A percentile compares a stretch with the other conserved stretches of the same genome.
Evolutionary conservation across 2,329 filamentous ascomycete species (phyloP).

Genomic region (Fusarium sp.): DNA sequence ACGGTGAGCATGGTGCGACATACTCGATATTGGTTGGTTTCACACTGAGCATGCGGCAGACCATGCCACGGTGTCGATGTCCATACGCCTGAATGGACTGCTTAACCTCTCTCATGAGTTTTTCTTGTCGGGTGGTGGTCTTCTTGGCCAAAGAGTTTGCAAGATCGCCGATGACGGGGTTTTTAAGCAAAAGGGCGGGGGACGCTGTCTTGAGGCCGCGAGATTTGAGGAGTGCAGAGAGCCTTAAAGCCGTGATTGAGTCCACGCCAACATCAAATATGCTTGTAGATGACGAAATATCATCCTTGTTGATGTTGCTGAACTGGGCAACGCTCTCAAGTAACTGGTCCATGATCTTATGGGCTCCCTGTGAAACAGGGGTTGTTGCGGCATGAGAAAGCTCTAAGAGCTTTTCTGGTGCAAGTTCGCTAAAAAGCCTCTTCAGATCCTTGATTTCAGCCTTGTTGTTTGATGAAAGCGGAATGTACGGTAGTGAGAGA

Average conservation of each 20-base stretch:
- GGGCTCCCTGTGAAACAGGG: slow-evolving; percentile 48
- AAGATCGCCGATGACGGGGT: slow-evolving; percentile 64
- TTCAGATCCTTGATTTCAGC: slow-evolving; percentile 79
- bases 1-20: slow-evolving; percentile 83
- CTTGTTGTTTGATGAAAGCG: slow-evolving; percentile 91
- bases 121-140: slow-evolving; percentile 20
- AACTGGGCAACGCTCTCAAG: slow-evolving; percentile 67
- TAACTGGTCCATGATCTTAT: slow-evolving; percentile 61
- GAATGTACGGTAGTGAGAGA: slow-evolving; percentile 76
- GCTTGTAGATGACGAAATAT: slow-evolving; percentile 69
- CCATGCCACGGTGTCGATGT: slow-evolving; percentile 68
- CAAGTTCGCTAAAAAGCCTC: slow-evolving; percentile 72
- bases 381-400: slow-evolving; percentile 55
- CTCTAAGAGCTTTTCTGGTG: slow-evolving; percentile 70
- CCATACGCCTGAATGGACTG: slow-evolving; percentile 74
- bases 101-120: slow-evolving; percentile 60
- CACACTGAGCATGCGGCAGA: slow-evolving; percentile 66
- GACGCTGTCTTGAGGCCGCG: slow-evolving; percentile 71
- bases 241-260: slow-evolving; percentile 83
- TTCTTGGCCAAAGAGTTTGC: slow-evolving; percentile 51
- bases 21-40: slow-evolving; percentile 71
- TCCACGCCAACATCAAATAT: slow-evolving; percentile 90
- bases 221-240: slow-evolving; percentile 73
- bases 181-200: slow-evolving; percentile 75
- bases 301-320: slow-evolving; percentile 56